Percentiles rank a stretch among this genome's conserved stretches.
These are phyloP conservation scores for Colletotrichum sp. DNA, from an alignment of 2,329 filamentous ascomycete genomes.

Conservation along the genomic window DNA sequence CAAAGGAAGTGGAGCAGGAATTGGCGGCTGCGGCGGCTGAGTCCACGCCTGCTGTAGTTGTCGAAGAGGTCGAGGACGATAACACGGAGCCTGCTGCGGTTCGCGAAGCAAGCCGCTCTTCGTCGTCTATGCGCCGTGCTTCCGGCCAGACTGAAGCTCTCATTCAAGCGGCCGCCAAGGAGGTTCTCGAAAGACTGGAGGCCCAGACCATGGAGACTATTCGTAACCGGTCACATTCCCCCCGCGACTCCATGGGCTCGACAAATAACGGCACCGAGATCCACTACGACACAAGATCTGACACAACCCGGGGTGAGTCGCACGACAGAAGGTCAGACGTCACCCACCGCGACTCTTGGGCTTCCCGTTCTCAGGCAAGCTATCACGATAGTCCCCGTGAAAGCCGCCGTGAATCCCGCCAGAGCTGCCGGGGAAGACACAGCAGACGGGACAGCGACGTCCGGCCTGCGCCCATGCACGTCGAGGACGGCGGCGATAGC, in stretches of 20 bases:
- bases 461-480: not conserved
- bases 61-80: not conserved
- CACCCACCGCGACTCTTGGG: not conserved
- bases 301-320: constrained; percentile 11
- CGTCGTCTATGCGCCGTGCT: constrained; percentile 37
- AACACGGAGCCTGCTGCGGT: not conserved
- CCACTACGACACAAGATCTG: constrained; percentile 30
- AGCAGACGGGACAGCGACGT: constrained; percentile 1
- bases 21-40: not conserved
- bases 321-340: constrained; percentile 4
- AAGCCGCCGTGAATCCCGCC: not conserved
- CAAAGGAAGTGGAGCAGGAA: not conserved
- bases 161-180: constrained; percentile 57
- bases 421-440: not conserved
- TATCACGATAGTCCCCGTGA: not conserved
- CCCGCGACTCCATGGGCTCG: constrained; percentile 11
- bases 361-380: not conserved
- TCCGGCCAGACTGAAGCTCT: constrained; percentile 54
- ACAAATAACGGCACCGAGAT: constrained; percentile 32
- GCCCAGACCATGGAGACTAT: constrained; percentile 30
- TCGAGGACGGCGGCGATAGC: constrained; percentile 41
- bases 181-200: constrained; percentile 54
- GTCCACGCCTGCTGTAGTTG: not conserved
- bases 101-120: constrained; percentile 13
- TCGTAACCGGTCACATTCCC: constrained; percentile 24